Evolutionary conservation across 1,139 yeast species (phyloP), one percentile per base, ranked within the genome.

Genomic region (Groenewaldozyma auringiensis): DNA sequence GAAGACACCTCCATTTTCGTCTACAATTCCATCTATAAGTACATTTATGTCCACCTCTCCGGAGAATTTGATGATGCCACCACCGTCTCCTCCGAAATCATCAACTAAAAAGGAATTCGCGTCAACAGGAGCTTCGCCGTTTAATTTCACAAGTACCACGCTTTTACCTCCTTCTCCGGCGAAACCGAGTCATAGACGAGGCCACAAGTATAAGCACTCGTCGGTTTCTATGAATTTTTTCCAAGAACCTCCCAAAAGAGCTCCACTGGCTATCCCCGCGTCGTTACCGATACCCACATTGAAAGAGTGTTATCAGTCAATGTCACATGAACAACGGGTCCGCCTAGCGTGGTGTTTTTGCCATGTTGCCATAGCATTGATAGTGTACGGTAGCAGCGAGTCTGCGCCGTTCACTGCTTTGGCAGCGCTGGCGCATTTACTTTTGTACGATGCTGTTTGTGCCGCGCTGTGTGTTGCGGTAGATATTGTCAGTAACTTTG

Each of bases 181-280:
- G 11, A 50, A 51, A 14, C 55, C 66, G 25, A 57, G 56, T 45
- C 94, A 86, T 58, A 78, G 97, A 68, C 81, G 89, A 53, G 97
- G 98, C 9, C 98, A 92, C 66, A 78, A 89, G 56, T 92, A 92
- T 61, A 92, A 92, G 62, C 97, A 92, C 58, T 87, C 96, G 3
- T 87, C 96, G n/a, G 95, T 92, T 3, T 85, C 95, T 2, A 84
- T 92, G 92, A 92, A 92, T 62, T 76, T 89, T 61, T 92, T 92
- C 63, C 96, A 86, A 61, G 97, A 89, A 59, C 96, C 96, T 1
- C 82, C 88, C 4, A 81, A 79, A 14, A 70, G 80, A 38, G 81
- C 83, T 11, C 81, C 88, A 1, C 67, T 78, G 43, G 77, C 82
- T 43, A 75, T 88, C 31, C 94, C 96, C 0, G 81, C 82, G 41